Evolutionary conservation across 1,139 yeast genomes (phyloP).

Genomic region (Citeromyces siamensis): DNA sequence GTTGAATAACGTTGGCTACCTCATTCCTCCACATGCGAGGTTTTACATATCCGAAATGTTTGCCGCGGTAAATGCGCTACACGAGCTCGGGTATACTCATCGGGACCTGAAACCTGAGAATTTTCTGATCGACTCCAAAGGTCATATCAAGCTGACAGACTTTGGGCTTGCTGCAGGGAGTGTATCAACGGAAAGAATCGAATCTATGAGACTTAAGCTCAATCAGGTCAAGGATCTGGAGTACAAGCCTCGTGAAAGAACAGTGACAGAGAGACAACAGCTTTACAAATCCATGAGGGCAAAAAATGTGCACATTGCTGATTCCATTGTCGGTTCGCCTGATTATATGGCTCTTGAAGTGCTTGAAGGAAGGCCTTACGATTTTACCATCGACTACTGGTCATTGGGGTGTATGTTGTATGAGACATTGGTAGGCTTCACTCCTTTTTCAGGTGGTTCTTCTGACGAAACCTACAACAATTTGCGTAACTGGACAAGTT

Average conservation of each 20-base stretch:
- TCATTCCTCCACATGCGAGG: slow-evolving; percentile 91
- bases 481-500: slow-evolving; percentile 84
- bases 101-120: slow-evolving; percentile 97
- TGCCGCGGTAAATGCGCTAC: slow-evolving; percentile 85
- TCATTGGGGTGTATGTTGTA: slow-evolving; percentile 92
- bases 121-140: slow-evolving; percentile 85
- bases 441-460: slow-evolving; percentile 91
- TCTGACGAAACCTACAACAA: slow-evolving; percentile 94
- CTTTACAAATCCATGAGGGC: slow-evolving; percentile 66
- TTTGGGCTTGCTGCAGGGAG: slow-evolving; percentile 97
- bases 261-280: slow-evolving; percentile 81
- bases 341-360: slow-evolving; percentile 99
- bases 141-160: slow-evolving; percentile 94
- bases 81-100: slow-evolving; percentile 92
- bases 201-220: slow-evolving; percentile 78
- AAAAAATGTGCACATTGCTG: slow-evolving; percentile 66
- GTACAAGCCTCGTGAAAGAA: slow-evolving; percentile 59
- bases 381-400: slow-evolving; percentile 98
- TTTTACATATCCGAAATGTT: slow-evolving; percentile 96
- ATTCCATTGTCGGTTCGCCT: slow-evolving; percentile 95
- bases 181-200: slow-evolving; percentile 86
- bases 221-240: slow-evolving; percentile 69
- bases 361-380: slow-evolving; percentile 85
- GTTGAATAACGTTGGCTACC: slow-evolving; percentile 82
- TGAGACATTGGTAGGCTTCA: slow-evolving; percentile 89